These are phyloP conservation scores for Gremmenia infestans DNA, from an alignment of 2,329 filamentous ascomycete species.

Conservation along the genomic window DNA sequence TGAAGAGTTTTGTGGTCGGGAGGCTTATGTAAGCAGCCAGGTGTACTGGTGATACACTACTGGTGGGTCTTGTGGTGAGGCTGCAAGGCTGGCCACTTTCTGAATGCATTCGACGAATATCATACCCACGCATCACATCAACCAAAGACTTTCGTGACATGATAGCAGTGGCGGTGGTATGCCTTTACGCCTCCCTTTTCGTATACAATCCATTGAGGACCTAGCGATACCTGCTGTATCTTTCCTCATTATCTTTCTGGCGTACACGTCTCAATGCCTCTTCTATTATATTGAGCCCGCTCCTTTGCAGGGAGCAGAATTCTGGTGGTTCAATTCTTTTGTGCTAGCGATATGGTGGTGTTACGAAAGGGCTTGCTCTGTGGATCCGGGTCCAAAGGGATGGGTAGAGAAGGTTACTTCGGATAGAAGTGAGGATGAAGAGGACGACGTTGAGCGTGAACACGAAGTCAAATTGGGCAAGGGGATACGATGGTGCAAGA, in stretches of 20 bases:
- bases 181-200: conserved; percentile 4
- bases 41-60: background rate
- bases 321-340: conserved; percentile 60
- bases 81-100: background rate
- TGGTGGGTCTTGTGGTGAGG: background rate
- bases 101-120: background rate
- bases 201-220: conserved; percentile 21
- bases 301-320: conserved; percentile 52
- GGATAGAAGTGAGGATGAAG: conserved; percentile 1
- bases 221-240: conserved; percentile 67
- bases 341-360: conserved; percentile 62
- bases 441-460: conserved; percentile 20
- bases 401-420: conserved; percentile 20
- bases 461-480: conserved; percentile 20
- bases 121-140: background rate
- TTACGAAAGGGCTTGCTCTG: conserved; percentile 58
- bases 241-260: conserved; percentile 61
- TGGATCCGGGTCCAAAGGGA: conserved; percentile 52
- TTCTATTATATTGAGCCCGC: conserved; percentile 59
- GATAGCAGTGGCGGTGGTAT: background rate
- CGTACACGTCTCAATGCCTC: conserved; percentile 67
- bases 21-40: no score
- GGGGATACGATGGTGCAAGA: conserved; percentile 62
- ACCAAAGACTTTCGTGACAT: background rate
- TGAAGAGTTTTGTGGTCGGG: no score